These are phyloP conservation scores for Pholiota adiposa DNA, from an alignment of 1,284 basidiomycete species.

Conservation along the genomic window DNA sequence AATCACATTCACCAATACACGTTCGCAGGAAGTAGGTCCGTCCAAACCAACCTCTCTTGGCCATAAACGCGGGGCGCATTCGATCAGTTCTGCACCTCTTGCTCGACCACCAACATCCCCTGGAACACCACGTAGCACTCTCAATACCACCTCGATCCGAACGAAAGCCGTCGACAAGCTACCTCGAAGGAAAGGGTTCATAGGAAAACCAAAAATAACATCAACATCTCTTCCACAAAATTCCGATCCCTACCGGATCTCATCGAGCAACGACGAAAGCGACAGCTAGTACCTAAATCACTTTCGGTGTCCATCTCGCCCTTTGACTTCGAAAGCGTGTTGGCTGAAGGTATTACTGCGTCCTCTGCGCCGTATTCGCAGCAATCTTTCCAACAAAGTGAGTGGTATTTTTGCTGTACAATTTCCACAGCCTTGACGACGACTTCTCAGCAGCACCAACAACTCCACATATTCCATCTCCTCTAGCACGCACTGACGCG, in stretches of 20 bases:
- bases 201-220: conserved; percentile 36
- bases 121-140: conserved; percentile 56
- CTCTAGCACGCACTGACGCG: conserved; percentile 54
- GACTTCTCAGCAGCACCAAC: conserved; percentile 30
- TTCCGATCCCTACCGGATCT: conserved; percentile 45
- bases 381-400: conserved; percentile 29
- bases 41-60: conserved; percentile 35
- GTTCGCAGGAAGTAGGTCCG: conserved; percentile 48
- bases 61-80: conserved; percentile 74
- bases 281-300: conserved; percentile 50
- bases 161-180: conserved; percentile 25
- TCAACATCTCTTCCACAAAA: conserved; percentile 17
- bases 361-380: conserved; percentile 35
- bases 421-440: conserved; percentile 2
- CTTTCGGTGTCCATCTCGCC: conserved; percentile 60
- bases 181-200: conserved; percentile 40
- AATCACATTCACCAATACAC: conserved; percentile 88
- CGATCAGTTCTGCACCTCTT: conserved; percentile 75
- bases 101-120: conserved; percentile 79
- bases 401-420: background rate
- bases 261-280: conserved; percentile 51
- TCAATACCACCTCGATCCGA: conserved; percentile 29
- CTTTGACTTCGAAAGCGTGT: conserved; percentile 40
- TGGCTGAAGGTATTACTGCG: conserved; percentile 32
- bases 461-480: conserved; percentile 44